Conservation (phyloP, 2,329 filamentous ascomycete species). For the Arthroderma sp. region DNA sequence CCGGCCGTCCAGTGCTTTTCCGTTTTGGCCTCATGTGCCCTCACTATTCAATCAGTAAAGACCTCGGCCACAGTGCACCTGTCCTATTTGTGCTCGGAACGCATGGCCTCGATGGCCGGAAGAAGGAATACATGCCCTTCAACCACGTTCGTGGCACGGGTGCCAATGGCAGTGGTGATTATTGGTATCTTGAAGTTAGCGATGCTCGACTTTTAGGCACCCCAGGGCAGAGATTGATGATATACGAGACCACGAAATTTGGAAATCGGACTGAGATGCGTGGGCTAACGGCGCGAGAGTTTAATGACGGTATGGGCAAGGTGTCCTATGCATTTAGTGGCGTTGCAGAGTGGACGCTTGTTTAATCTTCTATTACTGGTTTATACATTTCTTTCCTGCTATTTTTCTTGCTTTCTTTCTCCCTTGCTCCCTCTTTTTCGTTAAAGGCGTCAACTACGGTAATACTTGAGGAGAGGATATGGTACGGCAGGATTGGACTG, state of each 20-base stretch:
- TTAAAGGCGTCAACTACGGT: neutral
- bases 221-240: slow-evolving; percentile 53
- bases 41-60: slow-evolving; percentile 62
- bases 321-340: slow-evolving; percentile 37
- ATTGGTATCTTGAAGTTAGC: slow-evolving; percentile 67
- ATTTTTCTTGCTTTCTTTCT: neutral
- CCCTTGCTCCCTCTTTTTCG: neutral
- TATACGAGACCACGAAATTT: slow-evolving; percentile 49
- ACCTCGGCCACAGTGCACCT: slow-evolving; percentile 50
- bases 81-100: slow-evolving; percentile 59
- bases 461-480: neutral
- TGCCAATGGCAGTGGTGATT: slow-evolving; percentile 53
- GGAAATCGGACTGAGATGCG: slow-evolving; percentile 38
- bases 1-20: slow-evolving; percentile 51
- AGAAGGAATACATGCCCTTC: slow-evolving; percentile 57
- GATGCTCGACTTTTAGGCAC: slow-evolving; percentile 50
- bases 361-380: slow-evolving; percentile 13
- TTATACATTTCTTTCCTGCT: neutral
- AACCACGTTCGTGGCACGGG: slow-evolving; percentile 33
- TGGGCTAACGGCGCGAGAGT: slow-evolving; percentile 39
- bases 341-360: slow-evolving; percentile 43
- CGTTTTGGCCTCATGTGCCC: slow-evolving; percentile 66
- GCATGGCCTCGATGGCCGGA: slow-evolving; percentile 51
- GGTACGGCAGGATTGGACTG: neutral
- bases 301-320: slow-evolving; percentile 34